Base-by-base conservation (phyloP, 768 basidiomycete species). In the Jaapia argillacea region DNA sequence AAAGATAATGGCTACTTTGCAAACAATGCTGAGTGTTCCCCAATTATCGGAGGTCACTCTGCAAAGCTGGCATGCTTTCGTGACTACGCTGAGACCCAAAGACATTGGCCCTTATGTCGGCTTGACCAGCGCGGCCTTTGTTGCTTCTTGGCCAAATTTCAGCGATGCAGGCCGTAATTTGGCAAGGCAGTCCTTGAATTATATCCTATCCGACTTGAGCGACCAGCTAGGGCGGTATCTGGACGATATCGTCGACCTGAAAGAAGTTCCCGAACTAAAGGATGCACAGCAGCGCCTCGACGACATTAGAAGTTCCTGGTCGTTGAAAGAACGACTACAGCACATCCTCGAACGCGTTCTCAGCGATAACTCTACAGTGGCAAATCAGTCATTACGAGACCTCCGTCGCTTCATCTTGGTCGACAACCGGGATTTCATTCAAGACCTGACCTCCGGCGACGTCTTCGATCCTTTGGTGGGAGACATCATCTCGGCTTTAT, bases 1-100 rank as follows among this genome's bases (percentile, higher is more conserved):
- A 33, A 10, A 99, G 94, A 82, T 97, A 51, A 91, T 98, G 86
- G 91, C 94, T 0, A 91, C 85, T 14, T 74, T 99, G 28, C 94
- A 98, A 63, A 90, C 86, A 4, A 86, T 84, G 65, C 71, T 96
- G n/a, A 61, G 68, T 25, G 70, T 88, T 7, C 72, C 74, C 0
- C 83, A 84, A 47, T 69, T 99, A 5, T 75, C 86, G 0, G 77
- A 85, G 45, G 81, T 79, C 5, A 85, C 90, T 0, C 66, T 99
- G 2, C 66, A 75, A 24, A 85, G 79, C 28, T 98, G 92, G 91
- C 60, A 74, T 43, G 69, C 64, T 21, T 96, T 97, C 61, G 63
- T 94, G 47, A 72, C 66, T 13, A 79, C 79, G 2, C 61, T 94
- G 16, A 66, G 70, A 3, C 70, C 76, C 16, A 60, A 58, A 37